These are phyloP conservation scores for Penicillium longicatenatum DNA, from an alignment of 495 filamentous ascomycete genomes.

Conservation along the genomic window DNA sequence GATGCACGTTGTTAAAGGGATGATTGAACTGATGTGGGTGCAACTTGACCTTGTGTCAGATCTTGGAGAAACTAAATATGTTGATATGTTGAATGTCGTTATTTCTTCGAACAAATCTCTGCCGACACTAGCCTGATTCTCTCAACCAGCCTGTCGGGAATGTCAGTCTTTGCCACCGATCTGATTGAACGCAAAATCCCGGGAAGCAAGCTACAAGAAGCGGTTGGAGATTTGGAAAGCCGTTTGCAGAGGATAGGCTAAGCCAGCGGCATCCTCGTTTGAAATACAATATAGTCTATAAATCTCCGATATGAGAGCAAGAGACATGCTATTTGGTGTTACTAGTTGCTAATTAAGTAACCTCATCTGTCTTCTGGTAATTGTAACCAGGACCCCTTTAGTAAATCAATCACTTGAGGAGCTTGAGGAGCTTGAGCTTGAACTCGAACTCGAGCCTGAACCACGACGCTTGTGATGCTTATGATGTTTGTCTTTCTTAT, in stretches of 20 bases:
- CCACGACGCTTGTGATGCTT: conserved; percentile 5
- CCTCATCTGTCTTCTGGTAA: not conserved
- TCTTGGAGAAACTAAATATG: not conserved
- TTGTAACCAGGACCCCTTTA: not conserved
- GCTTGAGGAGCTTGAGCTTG: conserved; percentile 5
- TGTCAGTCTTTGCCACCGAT: too few relatives aligned
- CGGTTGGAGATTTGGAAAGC: too few relatives aligned
- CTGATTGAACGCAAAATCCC: too few relatives aligned
- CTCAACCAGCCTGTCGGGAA: too few relatives aligned
- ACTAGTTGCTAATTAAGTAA: not conserved
- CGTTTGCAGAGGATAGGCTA: too few relatives aligned
- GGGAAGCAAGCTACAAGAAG: too few relatives aligned
- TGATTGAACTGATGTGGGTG: conserved; percentile 12
- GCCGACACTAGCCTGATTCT: not conserved
- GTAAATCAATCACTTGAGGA: not conserved
- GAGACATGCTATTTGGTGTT: not conserved
- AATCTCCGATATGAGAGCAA: too few relatives aligned
- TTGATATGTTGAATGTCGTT: not conserved
- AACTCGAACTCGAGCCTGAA: conserved; percentile 6
- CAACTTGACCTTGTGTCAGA: conserved; percentile 5
- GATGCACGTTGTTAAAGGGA: not conserved
- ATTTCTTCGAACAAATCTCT: conserved; percentile 7
- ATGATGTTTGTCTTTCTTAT: conserved; percentile 4
- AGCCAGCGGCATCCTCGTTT: too few relatives aligned
- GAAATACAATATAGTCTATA: too few relatives aligned